These are phyloP conservation scores for Nitzschia sp. DNA, from an alignment of 108 stramenopile species.

Conservation along the genomic window DNA sequence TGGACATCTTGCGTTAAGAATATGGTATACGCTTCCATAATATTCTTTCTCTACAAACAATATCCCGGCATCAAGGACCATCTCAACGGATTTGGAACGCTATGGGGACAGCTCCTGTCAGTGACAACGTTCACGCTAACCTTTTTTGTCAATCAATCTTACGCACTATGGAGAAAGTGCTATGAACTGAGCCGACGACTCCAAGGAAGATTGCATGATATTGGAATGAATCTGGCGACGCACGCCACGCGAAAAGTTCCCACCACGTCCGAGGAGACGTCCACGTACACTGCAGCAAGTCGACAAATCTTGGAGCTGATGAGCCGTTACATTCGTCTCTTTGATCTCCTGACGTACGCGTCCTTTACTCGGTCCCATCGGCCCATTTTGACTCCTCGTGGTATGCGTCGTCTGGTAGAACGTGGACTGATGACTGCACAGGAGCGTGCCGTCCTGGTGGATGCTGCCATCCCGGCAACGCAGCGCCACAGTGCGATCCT, in stretches of 20 bases:
- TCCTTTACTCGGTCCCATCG: conserved; percentile 88
- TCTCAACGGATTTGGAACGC: conserved; percentile 64
- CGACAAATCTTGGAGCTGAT: conserved; percentile 74
- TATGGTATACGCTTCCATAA: conserved; percentile 60
- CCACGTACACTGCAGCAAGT: conserved; percentile 70
- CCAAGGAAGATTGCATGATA: conserved; percentile 87
- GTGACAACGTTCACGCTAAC: conserved; percentile 91
- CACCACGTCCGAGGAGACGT: conserved; percentile 54
- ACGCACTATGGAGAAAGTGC: conserved; percentile 88
- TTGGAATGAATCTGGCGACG: conserved; percentile 82
- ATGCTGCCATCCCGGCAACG: conserved; percentile 79
- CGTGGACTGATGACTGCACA: conserved; percentile 79
- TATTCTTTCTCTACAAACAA: conserved; percentile 41
- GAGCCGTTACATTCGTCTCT: conserved; percentile 81
- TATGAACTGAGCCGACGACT: conserved; percentile 73
- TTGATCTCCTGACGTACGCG: conserved; percentile 87
- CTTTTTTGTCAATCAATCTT: conserved; percentile 90
- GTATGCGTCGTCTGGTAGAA: conserved; percentile 85
- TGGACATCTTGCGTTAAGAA: conserved; percentile 72
- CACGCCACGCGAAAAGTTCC: conserved; percentile 72
- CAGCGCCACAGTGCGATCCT: conserved; percentile 88
- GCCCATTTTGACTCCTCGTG: conserved; percentile 83
- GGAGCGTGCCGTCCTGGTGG: conserved; percentile 69
- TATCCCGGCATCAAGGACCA: conserved; percentile 41
- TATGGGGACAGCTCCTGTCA: conserved; percentile 78